Percentiles rank a stretch among this genome's conserved stretches.
These are phyloP conservation scores for Zygoascus ofunaensis DNA, from an alignment of 805 yeast genomes.

Conservation along the genomic window DNA sequence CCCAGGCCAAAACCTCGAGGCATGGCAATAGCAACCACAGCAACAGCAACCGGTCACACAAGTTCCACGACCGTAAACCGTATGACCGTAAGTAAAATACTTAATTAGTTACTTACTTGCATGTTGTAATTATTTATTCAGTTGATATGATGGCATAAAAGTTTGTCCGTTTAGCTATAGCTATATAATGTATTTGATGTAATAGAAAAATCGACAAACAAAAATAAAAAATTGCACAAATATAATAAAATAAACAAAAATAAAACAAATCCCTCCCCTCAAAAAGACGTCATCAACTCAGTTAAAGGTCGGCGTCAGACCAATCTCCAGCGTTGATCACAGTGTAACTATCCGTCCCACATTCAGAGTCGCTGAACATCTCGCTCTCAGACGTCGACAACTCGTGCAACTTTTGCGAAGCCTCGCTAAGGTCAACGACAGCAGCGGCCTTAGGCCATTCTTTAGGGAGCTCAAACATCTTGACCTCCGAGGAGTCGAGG, in stretches of 20 bases:
- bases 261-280: background rate
- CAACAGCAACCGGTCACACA: background rate
- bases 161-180: too few species aligned
- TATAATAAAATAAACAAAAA: too few species aligned
- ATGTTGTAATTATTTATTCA: too few species aligned
- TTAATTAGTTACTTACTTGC: background rate
- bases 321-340: background rate
- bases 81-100: background rate
- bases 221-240: background rate
- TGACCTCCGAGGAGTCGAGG: conserved; percentile 1
- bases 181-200: background rate
- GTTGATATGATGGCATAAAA: too few species aligned
- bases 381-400: background rate
- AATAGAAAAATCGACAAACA: background rate
- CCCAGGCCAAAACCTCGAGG: background rate
- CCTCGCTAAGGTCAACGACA: background rate
- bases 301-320: background rate
- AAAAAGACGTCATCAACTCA: background rate
- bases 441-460: background rate
- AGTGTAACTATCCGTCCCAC: background rate
- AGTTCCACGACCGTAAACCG: background rate
- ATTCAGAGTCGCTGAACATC: background rate
- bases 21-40: background rate
- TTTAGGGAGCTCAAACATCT: background rate
- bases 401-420: background rate